Percentiles rank a stretch among this genome's conserved stretches.
Evolutionary conservation across 805 yeast species (phyloP).

Genomic region (Metschnikowia kunwiensis): DNA sequence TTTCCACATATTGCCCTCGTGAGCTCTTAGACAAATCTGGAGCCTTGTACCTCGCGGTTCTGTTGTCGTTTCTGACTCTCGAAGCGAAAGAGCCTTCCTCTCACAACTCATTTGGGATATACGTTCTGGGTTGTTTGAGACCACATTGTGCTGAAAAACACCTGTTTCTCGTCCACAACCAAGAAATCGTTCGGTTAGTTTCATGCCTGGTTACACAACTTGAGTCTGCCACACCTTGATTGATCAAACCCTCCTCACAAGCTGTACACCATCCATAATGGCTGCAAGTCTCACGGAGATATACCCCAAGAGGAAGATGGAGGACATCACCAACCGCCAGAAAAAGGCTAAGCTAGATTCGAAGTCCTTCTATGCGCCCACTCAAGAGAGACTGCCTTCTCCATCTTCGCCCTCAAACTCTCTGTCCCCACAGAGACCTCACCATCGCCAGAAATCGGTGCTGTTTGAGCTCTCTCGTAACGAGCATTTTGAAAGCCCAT

Average conservation of each 20-base stretch:
- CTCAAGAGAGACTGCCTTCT: constrained; percentile 26
- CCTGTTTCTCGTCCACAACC: too few species aligned
- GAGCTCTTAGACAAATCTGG: too few species aligned
- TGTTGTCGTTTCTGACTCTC: too few species aligned
- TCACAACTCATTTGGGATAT: too few species aligned
- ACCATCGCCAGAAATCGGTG: constrained; percentile 25
- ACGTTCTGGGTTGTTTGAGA: too few species aligned
- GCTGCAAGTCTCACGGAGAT: constrained; percentile 34
- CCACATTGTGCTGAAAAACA: too few species aligned
- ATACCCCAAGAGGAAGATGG: constrained; percentile 34
- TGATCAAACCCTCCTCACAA: background rate
- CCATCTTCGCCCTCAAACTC: constrained; percentile 25
- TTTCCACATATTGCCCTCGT: too few species aligned
- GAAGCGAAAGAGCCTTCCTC: too few species aligned
- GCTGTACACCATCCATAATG: constrained; percentile 23
- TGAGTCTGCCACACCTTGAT: too few species aligned
- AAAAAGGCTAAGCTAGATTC: constrained; percentile 25
- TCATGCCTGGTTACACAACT: too few species aligned
- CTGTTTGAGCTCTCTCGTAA: constrained; percentile 26
- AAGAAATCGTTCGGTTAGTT: too few species aligned
- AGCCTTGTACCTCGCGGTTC: too few species aligned
- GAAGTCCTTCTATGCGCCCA: constrained; percentile 15
- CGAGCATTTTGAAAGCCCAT: constrained; percentile 32
- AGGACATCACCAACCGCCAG: constrained; percentile 35
- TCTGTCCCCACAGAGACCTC: constrained; percentile 20